Conservation (phyloP, 2,329 filamentous ascomycete species). For the Byssothecium circinans region DNA sequence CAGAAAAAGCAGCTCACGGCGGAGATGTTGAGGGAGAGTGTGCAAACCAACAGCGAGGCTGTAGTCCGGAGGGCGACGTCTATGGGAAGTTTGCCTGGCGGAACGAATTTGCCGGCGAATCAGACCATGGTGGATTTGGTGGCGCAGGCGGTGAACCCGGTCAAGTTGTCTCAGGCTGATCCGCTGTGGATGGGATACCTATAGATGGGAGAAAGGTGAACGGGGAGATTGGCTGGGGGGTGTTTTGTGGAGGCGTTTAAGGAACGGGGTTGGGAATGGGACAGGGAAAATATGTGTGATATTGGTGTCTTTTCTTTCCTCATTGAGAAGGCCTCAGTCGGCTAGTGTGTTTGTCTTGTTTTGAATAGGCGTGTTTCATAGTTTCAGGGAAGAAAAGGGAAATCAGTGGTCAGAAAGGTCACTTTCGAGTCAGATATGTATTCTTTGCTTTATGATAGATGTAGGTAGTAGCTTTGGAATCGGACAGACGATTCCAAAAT, state of each 20-base stretch:
- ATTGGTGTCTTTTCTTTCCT: background rate
- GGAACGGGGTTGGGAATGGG: background rate
- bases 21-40: conserved; percentile 73
- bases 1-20: conserved; percentile 68
- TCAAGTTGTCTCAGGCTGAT: conserved; percentile 85
- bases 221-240: no score
- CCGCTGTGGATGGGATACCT: conserved; percentile 97
- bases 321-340: no score
- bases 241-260: background rate
- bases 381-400: no score
- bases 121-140: conserved; percentile 96
- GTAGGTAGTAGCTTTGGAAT: no score
- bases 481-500: no score
- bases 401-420: no score
- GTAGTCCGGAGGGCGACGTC: conserved; percentile 89
- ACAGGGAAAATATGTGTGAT: background rate
- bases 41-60: conserved; percentile 83
- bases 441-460: no score
- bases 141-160: conserved; percentile 88
- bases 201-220: conserved; percentile 51
- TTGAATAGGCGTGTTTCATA: no score
- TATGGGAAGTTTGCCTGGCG: conserved; percentile 74
- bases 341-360: background rate
- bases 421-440: no score
- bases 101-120: conserved; percentile 81